phyloP scores from a whole-genome alignment of 1,284 basidiomycete genomes.

The Malassezia psittaci region DNA sequence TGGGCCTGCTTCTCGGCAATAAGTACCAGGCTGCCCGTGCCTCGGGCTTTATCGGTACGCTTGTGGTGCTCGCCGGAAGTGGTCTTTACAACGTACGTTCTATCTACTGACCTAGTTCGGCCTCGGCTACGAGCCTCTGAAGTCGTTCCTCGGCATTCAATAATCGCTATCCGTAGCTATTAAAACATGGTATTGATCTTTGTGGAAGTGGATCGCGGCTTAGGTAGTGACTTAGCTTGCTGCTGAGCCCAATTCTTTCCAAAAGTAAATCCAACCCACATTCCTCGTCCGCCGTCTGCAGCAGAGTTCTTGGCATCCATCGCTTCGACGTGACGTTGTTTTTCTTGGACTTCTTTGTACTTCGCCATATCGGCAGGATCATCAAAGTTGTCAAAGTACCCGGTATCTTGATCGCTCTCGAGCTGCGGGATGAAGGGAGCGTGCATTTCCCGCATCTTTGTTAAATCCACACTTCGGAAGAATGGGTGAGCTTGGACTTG shows the following conservation, averaged over 20 bases:
- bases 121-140: constrained; percentile 46
- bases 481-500: constrained; percentile 74
- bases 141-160: constrained; percentile 45
- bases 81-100: constrained; percentile 44
- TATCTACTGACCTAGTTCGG: constrained; percentile 15
- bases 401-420: constrained; percentile 82
- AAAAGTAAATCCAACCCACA: constrained; percentile 97
- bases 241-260: constrained; percentile 42
- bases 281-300: constrained; percentile 62
- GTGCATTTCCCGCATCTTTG: constrained; percentile 63
- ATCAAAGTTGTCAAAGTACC: constrained; percentile 96
- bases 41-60: constrained; percentile 30
- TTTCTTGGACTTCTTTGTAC: constrained; percentile 80
- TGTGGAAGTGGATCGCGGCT: constrained; percentile 1
- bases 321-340: constrained; percentile 79
- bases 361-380: constrained; percentile 91
- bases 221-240: not conserved
- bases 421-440: constrained; percentile 93
- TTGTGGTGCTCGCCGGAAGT: constrained; percentile 27
- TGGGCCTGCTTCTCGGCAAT: constrained; percentile 27
- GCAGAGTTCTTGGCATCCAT: constrained; percentile 50
- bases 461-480: constrained; percentile 68
- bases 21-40: constrained; percentile 19
- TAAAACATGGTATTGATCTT: constrained; percentile 15
- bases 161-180: constrained; percentile 14